Conservation (phyloP, 2,329 filamentous ascomycete genomes). For the Colletotrichum theobromicola region DNA sequence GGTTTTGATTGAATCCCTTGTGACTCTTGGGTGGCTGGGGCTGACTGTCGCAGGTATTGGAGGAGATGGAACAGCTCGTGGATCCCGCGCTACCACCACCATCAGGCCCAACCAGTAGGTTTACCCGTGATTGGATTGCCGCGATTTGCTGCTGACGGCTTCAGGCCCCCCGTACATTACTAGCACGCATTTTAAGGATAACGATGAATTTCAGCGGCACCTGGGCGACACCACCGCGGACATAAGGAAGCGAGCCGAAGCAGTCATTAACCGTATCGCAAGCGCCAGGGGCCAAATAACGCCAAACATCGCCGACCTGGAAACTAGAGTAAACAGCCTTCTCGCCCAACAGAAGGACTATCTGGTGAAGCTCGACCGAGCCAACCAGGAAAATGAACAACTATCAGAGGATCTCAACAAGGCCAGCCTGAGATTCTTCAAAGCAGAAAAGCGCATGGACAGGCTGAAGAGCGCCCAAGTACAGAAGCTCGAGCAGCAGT, state of each 20-base stretch:
- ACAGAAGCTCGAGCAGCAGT: conserved; percentile 90
- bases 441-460: conserved; percentile 94
- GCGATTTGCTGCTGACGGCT: conserved; percentile 28
- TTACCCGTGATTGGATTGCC: background rate
- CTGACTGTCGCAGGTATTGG: conserved; percentile 56
- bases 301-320: conserved; percentile 74
- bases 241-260: conserved; percentile 76
- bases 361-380: conserved; percentile 75
- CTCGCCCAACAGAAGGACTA: conserved; percentile 85
- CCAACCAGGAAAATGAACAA: conserved; percentile 80
- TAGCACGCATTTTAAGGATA: conserved; percentile 65
- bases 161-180: conserved; percentile 62
- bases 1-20: conserved; percentile 32
- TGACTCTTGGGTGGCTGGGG: conserved; percentile 12
- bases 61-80: conserved; percentile 67
- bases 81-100: conserved; percentile 51
- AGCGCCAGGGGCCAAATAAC: conserved; percentile 58
- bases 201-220: conserved; percentile 80
- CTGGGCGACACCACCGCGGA: conserved; percentile 76
- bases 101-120: conserved; percentile 13
- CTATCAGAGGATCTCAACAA: conserved; percentile 86
- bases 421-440: conserved; percentile 89
- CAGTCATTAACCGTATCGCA: conserved; percentile 66
- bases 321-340: conserved; percentile 75
- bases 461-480: conserved; percentile 87